Evolutionary conservation across 345 rosid species (phyloP), one percentile per base, ranked within the genome.

Genomic region (Aquilaria malaccensis): DNA sequence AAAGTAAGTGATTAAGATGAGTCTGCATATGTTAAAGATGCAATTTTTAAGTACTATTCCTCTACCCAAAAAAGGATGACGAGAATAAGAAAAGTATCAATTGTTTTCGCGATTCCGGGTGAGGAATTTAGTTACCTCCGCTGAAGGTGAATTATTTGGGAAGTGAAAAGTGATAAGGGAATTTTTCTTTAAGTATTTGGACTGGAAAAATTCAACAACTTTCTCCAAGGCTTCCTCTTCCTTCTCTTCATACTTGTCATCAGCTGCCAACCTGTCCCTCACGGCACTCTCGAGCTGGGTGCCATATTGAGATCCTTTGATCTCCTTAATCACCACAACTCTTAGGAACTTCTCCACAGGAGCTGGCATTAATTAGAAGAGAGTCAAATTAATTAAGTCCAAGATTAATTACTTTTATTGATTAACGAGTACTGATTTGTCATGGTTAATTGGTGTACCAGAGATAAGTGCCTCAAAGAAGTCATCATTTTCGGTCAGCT

Each of bases 191-290:
- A 89, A 82, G 71, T 87, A 93, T 73, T 87, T 85, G 31, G 97
- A 87, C 72, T 87, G 98, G 61, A 93, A 93, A 67, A 93, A 93
- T 12, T 83, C 79, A 22, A 77, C 87, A 1, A 93, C 74, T 72
- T 83, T 84, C 81, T 93, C 97, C 6, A 93, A 70, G 29, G 82
- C 98, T 5, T 61, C 80, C 70, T 89, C 98, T 66, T 93, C 98
- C 62, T 89, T 96, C 50, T 93, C 98, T 62, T 93, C 96, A 55
- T 93, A 93, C 71, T 85, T 81, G 71, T 93, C 98, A 22, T 22
- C 22, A 22, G 22, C 22, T 22, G 22, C 22, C 22, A 22, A 22
- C 22, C 22, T 22, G 22, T 22, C 22, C 22, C 22, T 22, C 22
- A 22, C 22, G 22, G 22, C 22, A 22, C 22, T 22, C 22, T 22